Conservation (phyloP, 1,139 yeast genomes). For the Komagataea norvegica region DNA sequence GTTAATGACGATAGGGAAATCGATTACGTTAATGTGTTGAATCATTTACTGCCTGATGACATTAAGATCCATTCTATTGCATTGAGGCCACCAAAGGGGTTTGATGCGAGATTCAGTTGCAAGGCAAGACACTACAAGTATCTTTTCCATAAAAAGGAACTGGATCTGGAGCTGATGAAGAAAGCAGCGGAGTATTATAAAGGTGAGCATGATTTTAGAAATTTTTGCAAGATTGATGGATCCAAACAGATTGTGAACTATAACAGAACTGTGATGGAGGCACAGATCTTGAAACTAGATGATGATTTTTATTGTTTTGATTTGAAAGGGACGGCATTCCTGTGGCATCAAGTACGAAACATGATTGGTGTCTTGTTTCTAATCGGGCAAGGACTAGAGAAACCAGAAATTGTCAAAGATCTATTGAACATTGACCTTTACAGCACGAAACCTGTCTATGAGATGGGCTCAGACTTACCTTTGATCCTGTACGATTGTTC, state of each 20-base stretch:
- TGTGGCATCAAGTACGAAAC: constrained; percentile 98
- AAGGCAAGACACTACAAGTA: constrained; percentile 78
- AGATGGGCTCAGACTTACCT: constrained; percentile 92
- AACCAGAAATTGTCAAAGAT: constrained; percentile 49
- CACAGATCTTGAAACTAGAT: constrained; percentile 44
- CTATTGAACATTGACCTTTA: constrained; percentile 50
- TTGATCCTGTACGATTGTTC: constrained; percentile 82
- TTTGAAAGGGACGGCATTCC: constrained; percentile 81
- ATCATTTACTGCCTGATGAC: constrained; percentile 74
- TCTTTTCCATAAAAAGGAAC: constrained; percentile 50
- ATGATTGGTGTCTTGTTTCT: constrained; percentile 82
- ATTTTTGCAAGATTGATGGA: constrained; percentile 92
- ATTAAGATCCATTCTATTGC: constrained; percentile 80
- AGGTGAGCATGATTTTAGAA: constrained; percentile 88
- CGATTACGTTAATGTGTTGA: constrained; percentile 70
- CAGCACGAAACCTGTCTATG: constrained; percentile 76
- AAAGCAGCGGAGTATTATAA: constrained; percentile 59
- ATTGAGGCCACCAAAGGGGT: constrained; percentile 72
- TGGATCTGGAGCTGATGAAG: constrained; percentile 65
- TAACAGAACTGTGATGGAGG: constrained; percentile 48
- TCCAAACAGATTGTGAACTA: constrained; percentile 85
- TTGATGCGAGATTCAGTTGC: constrained; percentile 94
- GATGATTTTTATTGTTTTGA: constrained; percentile 62
- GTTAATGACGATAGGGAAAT: constrained; percentile 61
- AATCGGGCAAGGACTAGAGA: constrained; percentile 76